A percentile compares a stretch with the other conserved stretches of the same genome.
These are phyloP conservation scores for Citrus cavaleriei DNA, from an alignment of 345 rosid genomes.

Conservation along the genomic window DNA sequence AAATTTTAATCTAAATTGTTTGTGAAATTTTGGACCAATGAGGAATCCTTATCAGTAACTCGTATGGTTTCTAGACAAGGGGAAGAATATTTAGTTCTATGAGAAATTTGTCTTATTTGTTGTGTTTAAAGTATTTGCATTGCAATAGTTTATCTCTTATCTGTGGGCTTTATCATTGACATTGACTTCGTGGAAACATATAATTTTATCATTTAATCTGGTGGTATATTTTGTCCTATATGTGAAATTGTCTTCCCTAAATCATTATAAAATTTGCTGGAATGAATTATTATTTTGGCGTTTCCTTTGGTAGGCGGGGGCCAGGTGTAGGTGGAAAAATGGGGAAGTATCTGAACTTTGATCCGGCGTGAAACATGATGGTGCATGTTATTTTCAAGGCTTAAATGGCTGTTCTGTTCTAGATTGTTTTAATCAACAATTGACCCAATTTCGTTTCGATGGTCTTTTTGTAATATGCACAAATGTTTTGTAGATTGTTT, in stretches of 20 bases:
- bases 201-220: not conserved
- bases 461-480: not conserved
- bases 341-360: not conserved
- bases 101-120: not conserved
- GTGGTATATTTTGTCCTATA: conserved; percentile 1
- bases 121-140: not conserved
- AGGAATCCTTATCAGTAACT: not conserved
- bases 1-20: not conserved
- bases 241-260: conserved; percentile 9
- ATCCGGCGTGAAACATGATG: not conserved
- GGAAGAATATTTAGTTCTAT: not conserved
- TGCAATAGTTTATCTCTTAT: not conserved
- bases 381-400: not conserved
- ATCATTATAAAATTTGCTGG: not conserved
- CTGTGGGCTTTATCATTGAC: not conserved
- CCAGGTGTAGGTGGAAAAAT: not conserved
- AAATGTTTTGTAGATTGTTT: not conserved
- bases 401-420: not conserved
- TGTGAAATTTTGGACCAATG: not conserved
- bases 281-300: not conserved
- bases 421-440: not conserved
- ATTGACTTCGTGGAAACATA: not conserved
- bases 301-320: not conserved
- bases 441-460: not conserved
- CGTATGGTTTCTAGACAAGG: not conserved